Conservation (phyloP, 805 yeast species). For the Cyberlindnera mississippiensis region DNA sequence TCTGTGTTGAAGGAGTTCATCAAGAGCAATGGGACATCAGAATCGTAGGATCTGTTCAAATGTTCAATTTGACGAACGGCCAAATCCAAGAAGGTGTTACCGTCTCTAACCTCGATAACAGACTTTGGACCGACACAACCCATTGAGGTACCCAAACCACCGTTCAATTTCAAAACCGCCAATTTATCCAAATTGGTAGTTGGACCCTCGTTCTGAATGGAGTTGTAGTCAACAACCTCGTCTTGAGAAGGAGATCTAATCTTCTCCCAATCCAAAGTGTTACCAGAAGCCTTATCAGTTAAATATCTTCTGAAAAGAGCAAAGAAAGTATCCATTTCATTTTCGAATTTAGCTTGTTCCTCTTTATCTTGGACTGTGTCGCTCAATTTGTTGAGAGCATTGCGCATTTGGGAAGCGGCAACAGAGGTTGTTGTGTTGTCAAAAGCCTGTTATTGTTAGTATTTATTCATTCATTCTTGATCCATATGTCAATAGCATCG, state of each 20-base stretch:
- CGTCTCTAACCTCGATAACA: constrained; percentile 97
- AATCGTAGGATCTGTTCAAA: constrained; percentile 82
- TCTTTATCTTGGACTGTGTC: constrained; percentile 65
- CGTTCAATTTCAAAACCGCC: constrained; percentile 94
- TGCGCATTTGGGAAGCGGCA: constrained; percentile 97
- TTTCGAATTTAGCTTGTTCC: constrained; percentile 61
- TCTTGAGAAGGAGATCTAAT: constrained; percentile 86
- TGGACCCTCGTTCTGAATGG: constrained; percentile 37
- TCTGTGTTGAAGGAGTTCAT: constrained; percentile 99
- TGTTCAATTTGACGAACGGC: constrained; percentile 96
- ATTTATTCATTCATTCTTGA: too few relatives aligned
- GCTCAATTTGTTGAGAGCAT: constrained; percentile 83
- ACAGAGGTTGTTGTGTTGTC: constrained; percentile 93
- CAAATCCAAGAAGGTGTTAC: constrained; percentile 93
- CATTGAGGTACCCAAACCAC: constrained; percentile 99
- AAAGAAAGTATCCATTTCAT: constrained; percentile 92
- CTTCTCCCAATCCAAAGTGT: constrained; percentile 88
- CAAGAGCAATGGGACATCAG: constrained; percentile 92
- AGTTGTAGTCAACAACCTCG: constrained; percentile 80
- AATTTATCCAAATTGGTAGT: constrained; percentile 60
- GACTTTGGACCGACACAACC: constrained; percentile 99
- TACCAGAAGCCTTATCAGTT: constrained; percentile 82
- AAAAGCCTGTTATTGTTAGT: constrained; percentile 53
- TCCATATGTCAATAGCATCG: too few relatives aligned
- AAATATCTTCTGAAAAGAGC: constrained; percentile 90